Percentiles rank a stretch among this genome's conserved stretches.
These are phyloP conservation scores for Skeletonema grethae DNA, from an alignment of 108 stramenopile species.

Conservation along the genomic window DNA sequence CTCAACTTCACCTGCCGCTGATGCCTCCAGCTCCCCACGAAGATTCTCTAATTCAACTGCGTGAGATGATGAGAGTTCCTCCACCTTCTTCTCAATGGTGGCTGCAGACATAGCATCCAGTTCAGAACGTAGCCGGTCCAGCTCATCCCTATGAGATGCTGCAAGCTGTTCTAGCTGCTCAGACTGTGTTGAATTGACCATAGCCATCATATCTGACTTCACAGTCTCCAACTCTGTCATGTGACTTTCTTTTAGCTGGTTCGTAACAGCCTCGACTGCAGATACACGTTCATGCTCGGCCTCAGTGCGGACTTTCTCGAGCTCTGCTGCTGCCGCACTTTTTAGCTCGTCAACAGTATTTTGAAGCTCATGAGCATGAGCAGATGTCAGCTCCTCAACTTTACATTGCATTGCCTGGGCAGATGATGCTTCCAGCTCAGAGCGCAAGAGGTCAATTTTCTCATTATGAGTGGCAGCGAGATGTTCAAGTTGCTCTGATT, in stretches of 20 bases:
- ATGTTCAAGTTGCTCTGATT: conserved; percentile 9
- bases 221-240: conserved; percentile 1
- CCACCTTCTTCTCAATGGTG: conserved; percentile 12
- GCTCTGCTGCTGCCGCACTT: not conserved
- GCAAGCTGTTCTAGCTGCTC: conserved; percentile 1
- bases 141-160: conserved; percentile 1
- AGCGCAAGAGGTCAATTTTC: conserved; percentile 1
- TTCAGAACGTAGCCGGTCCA: conserved; percentile 6
- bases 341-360: not conserved
- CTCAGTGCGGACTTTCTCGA: conserved; percentile 10
- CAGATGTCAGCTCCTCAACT: conserved; percentile 16
- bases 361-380: conserved; percentile 26
- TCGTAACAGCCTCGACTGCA: conserved; percentile 10
- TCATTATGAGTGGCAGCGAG: not conserved
- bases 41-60: conserved; percentile 12
- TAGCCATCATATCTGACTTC: conserved; percentile 14
- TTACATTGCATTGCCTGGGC: conserved; percentile 16
- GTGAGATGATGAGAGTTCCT: conserved; percentile 9
- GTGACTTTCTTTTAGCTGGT: conserved; percentile 2
- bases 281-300: conserved; percentile 9
- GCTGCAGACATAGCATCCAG: conserved; percentile 1
- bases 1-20: conserved; percentile 7
- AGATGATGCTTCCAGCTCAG: conserved; percentile 8
- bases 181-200: conserved; percentile 3
- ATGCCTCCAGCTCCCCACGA: not conserved